Evolutionary conservation across 202 grass and related monocot genomes (phyloP).

Genomic region (Hordeum pubiflorum): DNA sequence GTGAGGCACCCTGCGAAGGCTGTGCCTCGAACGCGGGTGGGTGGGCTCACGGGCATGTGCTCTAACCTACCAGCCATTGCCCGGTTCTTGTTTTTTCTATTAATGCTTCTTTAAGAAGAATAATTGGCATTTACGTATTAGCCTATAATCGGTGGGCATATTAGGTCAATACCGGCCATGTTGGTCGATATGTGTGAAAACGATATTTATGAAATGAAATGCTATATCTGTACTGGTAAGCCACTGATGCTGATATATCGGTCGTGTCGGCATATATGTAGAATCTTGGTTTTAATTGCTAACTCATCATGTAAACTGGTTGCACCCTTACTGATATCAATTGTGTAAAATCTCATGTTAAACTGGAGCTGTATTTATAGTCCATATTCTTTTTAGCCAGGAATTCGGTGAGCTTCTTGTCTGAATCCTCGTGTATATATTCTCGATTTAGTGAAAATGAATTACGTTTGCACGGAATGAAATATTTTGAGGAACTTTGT

Average conservation of each 20-base stretch:
- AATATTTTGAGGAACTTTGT: neutral
- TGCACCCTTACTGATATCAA: neutral
- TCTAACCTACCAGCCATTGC: neutral
- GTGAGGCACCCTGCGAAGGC: neutral
- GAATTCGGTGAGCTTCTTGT: neutral
- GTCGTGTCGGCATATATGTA: neutral
- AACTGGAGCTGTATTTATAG: neutral
- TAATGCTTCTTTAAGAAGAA: neutral
- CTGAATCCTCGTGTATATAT: neutral
- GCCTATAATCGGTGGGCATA: neutral
- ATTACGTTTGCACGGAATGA: neutral
- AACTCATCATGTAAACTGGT: neutral
- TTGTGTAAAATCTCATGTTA: neutral
- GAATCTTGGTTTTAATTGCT: neutral
- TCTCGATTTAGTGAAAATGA: neutral
- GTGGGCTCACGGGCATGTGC: neutral
- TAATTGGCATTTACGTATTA: neutral
- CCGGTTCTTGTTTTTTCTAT: neutral
- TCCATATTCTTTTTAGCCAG: neutral
- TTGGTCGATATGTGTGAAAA: neutral
- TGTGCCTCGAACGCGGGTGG: neutral
- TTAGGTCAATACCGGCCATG: neutral
- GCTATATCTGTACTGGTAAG: neutral
- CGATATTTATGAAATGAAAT: neutral
- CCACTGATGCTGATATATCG: neutral